Base-by-base conservation (phyloP, 208 protist genomes). In the Leishmania tropica region DNA sequence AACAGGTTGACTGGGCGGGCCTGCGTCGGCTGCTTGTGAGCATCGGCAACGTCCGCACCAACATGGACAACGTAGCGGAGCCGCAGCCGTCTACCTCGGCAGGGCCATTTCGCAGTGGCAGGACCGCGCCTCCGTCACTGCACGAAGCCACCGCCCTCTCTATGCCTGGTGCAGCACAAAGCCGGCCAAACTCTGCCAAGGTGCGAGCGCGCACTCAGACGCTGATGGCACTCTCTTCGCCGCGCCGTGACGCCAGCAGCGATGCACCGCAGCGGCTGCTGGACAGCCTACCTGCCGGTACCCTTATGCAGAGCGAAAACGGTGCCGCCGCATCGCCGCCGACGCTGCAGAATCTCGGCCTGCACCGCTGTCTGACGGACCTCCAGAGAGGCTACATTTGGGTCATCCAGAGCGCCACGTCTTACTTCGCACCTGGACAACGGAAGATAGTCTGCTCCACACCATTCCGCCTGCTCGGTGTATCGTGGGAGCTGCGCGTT, bases 401-500 rank as follows among this genome's bases (percentile, higher is more conserved):
- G 91, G 81, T 83, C 48, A 88, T 96, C 28, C 81, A 90, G 54
- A 78, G 89, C 35, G 91, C 90, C 28, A 85, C 85, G 42, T 54
- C 64, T 5, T 90, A 90, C 84, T 96, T 96, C 72, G 84, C 86
- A 45, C 86, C 87, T 1, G 86, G 84, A 1, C 93, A 96, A 78
- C 79, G 81, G 6, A 87, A 86, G 71, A 86, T 89, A 13, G 90
- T 96, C 17, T 95, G 90, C 79, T 94, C 89, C 24, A 86, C 85
- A 1, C 67, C 87, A 10, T 96, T 96, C 75, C 76, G 78, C 17
- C 78, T 96, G 6, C 75, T 91, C 5, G 90, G 87, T n/a, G 71
- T 80, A 51, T n/a, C 85, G 54, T 96, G 93, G 91, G 90, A 96
- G 81, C 67, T 96, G 47, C 89, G 93, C 47, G 91, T 96, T 48